A percentile compares a stretch with the other conserved stretches of the same genome.
phyloP scores from a whole-genome alignment of 225 moss, liverwort and hornwort genomes.

The Sphagnum tenellum region DNA sequence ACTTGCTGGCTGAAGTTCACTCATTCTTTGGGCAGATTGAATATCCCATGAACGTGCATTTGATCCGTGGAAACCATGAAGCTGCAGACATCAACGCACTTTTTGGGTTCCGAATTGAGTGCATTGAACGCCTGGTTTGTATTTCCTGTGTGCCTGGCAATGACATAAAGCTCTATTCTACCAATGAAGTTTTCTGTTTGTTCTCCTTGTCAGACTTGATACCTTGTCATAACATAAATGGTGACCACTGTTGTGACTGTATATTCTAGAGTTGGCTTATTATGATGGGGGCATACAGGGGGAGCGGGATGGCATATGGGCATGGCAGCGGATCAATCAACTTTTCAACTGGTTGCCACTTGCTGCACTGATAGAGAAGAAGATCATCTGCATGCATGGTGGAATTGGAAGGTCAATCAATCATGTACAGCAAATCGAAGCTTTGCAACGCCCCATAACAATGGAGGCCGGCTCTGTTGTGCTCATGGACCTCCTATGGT shows the following conservation, averaged over 20 bases:
- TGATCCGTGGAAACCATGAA: constrained; percentile 82
- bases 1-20: too few relatives aligned
- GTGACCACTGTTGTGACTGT: neutral
- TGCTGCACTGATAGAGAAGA: constrained; percentile 74
- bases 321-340: constrained; percentile 80
- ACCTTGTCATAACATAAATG: too few relatives aligned
- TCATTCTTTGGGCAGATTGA: constrained; percentile 36
- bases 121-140: constrained; percentile 73
- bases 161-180: too few relatives aligned
- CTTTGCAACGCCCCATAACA: constrained; percentile 69
- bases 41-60: constrained; percentile 70
- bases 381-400: constrained; percentile 92
- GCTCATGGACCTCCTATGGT: constrained; percentile 87
- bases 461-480: constrained; percentile 94
- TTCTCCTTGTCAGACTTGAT: too few relatives aligned
- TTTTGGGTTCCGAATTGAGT: constrained; percentile 85
- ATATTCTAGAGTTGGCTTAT: neutral
- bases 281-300: constrained; percentile 30
- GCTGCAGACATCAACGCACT: constrained; percentile 86
- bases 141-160: neutral
- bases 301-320: constrained; percentile 85
- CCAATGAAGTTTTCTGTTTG: too few relatives aligned
- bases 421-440: constrained; percentile 77
- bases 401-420: constrained; percentile 90
- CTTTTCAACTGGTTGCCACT: constrained; percentile 84